These are phyloP conservation scores for Microbotryomycetes sp. DNA, from an alignment of 1,284 basidiomycete species.

Conservation along the genomic window DNA sequence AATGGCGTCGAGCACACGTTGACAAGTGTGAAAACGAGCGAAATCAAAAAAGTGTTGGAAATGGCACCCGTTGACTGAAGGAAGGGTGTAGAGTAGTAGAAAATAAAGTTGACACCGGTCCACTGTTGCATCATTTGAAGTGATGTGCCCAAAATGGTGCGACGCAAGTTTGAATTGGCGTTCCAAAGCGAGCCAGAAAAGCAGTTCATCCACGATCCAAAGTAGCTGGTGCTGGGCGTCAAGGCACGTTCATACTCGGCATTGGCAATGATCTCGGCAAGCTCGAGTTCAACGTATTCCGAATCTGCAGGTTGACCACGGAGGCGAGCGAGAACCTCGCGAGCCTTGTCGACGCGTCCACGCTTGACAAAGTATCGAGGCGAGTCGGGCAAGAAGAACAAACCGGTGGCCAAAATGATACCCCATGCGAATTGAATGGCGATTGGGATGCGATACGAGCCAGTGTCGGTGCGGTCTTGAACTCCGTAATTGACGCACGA, in stretches of 20 bases:
- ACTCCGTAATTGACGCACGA: constrained; percentile 31
- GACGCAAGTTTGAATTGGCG: constrained; percentile 36
- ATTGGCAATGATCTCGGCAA: constrained; percentile 34
- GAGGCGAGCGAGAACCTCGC: constrained; percentile 26
- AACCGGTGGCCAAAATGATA: constrained; percentile 19
- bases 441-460: constrained; percentile 37
- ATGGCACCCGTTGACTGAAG: constrained; percentile 35
- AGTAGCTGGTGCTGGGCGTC: constrained; percentile 25
- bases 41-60: constrained; percentile 29
- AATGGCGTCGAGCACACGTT: constrained; percentile 42
- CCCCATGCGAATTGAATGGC: constrained; percentile 26
- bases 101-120: constrained; percentile 39
- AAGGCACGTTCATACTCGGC: constrained; percentile 34
- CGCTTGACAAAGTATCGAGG: constrained; percentile 35
- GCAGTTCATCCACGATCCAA: constrained; percentile 28
- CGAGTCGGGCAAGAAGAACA: constrained; percentile 36
- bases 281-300: constrained; percentile 28
- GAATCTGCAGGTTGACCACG: constrained; percentile 30
- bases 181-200: constrained; percentile 30
- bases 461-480: constrained; percentile 36
- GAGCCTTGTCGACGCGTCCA: constrained; percentile 28
- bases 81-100: constrained; percentile 34
- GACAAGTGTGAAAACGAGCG: constrained; percentile 44
- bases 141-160: constrained; percentile 36
- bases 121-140: constrained; percentile 40